Base-by-base conservation (phyloP, 768 basidiomycete species). In the Rhodotorula diobovata region DNA sequence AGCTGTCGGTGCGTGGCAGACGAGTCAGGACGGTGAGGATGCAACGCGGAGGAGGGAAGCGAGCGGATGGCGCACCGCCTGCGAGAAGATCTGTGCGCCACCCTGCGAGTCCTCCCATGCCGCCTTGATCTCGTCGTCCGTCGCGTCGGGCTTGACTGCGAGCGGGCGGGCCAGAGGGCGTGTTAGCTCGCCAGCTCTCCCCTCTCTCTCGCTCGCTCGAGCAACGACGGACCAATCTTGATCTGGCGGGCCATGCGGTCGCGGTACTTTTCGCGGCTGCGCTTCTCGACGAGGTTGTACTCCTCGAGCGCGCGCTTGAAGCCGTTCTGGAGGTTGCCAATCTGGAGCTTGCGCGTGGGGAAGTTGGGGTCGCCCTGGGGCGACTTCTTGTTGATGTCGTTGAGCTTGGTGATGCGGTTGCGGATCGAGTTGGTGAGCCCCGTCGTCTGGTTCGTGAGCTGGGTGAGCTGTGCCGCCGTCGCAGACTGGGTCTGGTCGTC, bases 211-310 rank as follows among this genome's bases (percentile, higher is more conserved):
- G n/a, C n/a, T n/a, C n/a, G n/a, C n/a, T n/a, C n/a, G n/a, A n/a
- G n/a, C n/a, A n/a, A n/a, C n/a, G 30, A 71, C 78, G 21, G 34
- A 79, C 79, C 81, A 65, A 83, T 83, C 78, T 81, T 81, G 78
- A 81, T 83, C 77, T 84, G 83, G 67, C 83, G 77, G 78, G 83
- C 83, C 65, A 81, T 82, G 46, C 82, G 73, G 76, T 82, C 81
- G 74, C 80, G 79, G 73, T 83, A 81, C 79, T 82, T 83, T 66
- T 82, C 80, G 73, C 83, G 78, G 62, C 80, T 81, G 75, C 82
- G 80, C 77, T 82, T 81, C 77, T 84, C 83, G 35, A 83, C 81
- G 34, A 79, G 74, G 76, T 82, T 81, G 75, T 84, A 83, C 76
- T 82, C 81, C 61, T 83, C 80, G 56, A 84, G 76, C 54, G 81